A percentile compares a stretch with the other conserved stretches of the same genome.
These are phyloP conservation scores for Trichocladium uniseriatum DNA, from an alignment of 495 filamentous ascomycete species.

Conservation along the genomic window DNA sequence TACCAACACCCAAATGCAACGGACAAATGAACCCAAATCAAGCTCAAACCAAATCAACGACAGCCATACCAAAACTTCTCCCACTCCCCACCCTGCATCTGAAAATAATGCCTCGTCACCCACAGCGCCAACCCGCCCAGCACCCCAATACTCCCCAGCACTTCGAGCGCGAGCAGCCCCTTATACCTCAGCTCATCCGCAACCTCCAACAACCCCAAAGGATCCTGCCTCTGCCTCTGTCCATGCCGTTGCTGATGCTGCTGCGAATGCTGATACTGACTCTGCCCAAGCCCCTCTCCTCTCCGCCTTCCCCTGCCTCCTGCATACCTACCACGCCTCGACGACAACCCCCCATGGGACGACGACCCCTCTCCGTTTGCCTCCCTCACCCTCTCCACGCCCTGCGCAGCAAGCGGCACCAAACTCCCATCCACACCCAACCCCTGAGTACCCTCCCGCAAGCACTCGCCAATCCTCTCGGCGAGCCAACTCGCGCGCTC, in stretches of 20 bases:
- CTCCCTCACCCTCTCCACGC: not conserved
- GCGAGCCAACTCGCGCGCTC: slow-evolving; percentile 75
- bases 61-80: slow-evolving; percentile 19
- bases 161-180: slow-evolving; percentile 62
- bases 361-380: too few species aligned
- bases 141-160: slow-evolving; percentile 67
- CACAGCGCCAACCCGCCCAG: slow-evolving; percentile 66
- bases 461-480: slow-evolving; percentile 62
- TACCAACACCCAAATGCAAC: too few species aligned
- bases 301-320: slow-evolving; percentile 5
- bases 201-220: slow-evolving; percentile 64
- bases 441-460: slow-evolving; percentile 66
- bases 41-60: too few species aligned
- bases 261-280: not conserved
- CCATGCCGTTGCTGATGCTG: slow-evolving; percentile 31
- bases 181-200: slow-evolving; percentile 56
- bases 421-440: slow-evolving; percentile 44
- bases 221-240: slow-evolving; percentile 49
- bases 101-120: slow-evolving; percentile 33
- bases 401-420: not conserved
- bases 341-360: not conserved
- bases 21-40: too few species aligned
- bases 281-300: too few species aligned
- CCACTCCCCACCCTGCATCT: slow-evolving; percentile 24
- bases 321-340: not conserved